A percentile compares a stretch with the other conserved stretches of the same genome.
These are phyloP conservation scores for Brassica balearica DNA, from an alignment of 441 rosid genomes.

Conservation along the genomic window DNA sequence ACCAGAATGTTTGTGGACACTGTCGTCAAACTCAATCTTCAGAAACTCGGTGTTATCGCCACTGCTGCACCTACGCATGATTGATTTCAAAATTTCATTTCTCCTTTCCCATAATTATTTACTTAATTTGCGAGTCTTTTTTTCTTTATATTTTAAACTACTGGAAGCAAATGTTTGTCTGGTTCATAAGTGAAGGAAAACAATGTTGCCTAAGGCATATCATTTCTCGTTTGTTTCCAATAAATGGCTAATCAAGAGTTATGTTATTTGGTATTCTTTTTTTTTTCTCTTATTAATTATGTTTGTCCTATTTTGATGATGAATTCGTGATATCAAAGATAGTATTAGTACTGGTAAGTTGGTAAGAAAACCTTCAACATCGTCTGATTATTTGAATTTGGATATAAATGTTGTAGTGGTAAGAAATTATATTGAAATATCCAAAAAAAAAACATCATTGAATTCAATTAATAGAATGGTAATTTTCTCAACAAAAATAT, in stretches of 20 bases:
- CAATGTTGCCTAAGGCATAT: conserved; percentile 7
- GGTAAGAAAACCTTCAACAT: background rate
- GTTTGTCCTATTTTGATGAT: background rate
- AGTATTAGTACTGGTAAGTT: background rate
- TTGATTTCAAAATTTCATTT: conserved; percentile 16
- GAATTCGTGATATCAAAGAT: background rate
- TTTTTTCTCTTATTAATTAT: background rate
- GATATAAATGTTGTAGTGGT: background rate
- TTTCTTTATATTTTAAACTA: background rate
- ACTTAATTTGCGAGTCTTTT: background rate
- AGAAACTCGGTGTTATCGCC: conserved; percentile 62
- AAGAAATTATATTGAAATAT: background rate
- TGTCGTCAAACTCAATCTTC: conserved; percentile 80
- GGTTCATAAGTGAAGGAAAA: background rate
- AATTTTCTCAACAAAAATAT: background rate
- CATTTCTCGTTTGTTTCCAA: conserved; percentile 4
- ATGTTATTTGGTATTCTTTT: background rate
- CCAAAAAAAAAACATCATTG: background rate
- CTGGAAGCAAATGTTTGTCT: conserved; percentile 7
- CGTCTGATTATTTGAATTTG: background rate
- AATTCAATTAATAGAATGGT: background rate
- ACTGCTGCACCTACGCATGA: conserved; percentile 15
- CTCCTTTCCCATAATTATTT: conserved; percentile 10
- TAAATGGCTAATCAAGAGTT: conserved; percentile 21
- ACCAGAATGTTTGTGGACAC: conserved; percentile 87